phyloP scores from a whole-genome alignment of 352 stramenopile species.

The Phytophthora hibernalis region DNA sequence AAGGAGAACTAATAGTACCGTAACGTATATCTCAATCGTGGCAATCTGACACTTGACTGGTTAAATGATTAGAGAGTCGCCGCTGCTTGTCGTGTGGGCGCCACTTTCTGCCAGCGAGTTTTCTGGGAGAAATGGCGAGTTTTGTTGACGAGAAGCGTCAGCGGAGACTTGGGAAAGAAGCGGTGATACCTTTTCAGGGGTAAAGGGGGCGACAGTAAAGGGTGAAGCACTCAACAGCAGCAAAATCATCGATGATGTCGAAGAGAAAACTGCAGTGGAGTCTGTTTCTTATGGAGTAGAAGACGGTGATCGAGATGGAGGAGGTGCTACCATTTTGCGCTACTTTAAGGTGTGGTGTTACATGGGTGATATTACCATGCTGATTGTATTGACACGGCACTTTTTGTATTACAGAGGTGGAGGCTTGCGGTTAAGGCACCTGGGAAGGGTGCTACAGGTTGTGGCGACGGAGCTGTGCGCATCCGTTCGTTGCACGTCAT shows the following conservation, averaged over 20 bases:
- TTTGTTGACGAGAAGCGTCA: constrained; percentile 13
- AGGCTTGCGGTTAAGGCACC: neutral
- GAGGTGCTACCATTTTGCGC: constrained; percentile 4
- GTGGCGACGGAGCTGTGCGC: neutral
- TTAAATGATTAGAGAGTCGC: constrained; percentile 43
- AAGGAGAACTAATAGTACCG: neutral
- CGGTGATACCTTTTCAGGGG: neutral
- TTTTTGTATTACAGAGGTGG: constrained; percentile 18
- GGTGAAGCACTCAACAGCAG: neutral
- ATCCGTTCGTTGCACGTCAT: constrained; percentile 22
- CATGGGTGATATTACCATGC: neutral
- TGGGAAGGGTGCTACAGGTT: neutral
- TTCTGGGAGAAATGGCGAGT: constrained; percentile 48
- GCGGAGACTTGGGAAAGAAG: neutral
- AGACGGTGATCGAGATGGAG: neutral
- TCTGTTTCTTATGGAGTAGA: constrained; percentile 12
- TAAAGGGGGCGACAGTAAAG: neutral
- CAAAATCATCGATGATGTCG: neutral
- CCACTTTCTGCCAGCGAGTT: constrained; percentile 46
- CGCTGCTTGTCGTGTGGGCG: constrained; percentile 51
- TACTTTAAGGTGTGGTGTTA: constrained; percentile 22
- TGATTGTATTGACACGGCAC: neutral
- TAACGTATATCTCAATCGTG: neutral
- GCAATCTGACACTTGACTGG: neutral
- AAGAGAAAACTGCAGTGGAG: neutral